A percentile compares a stretch with the other conserved stretches of the same genome.
These are phyloP conservation scores for Nidula niveotomentosa DNA, from an alignment of 1,284 basidiomycete genomes.

Conservation along the genomic window DNA sequence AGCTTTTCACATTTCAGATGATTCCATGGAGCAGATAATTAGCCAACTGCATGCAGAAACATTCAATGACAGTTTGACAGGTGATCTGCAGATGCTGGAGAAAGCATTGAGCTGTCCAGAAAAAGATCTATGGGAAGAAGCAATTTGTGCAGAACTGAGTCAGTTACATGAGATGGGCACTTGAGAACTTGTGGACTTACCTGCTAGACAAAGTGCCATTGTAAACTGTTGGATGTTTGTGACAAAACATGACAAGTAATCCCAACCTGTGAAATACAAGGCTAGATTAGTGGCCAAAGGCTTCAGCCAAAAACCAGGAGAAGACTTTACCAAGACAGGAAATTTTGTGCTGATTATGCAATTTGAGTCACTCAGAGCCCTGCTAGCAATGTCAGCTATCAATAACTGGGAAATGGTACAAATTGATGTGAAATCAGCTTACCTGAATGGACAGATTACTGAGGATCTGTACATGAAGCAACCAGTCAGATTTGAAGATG, in stretches of 20 bases:
- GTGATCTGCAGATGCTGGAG: too few relatives aligned
- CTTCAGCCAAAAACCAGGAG: not conserved
- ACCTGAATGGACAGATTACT: not conserved
- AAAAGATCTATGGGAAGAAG: too few relatives aligned
- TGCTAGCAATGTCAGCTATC: not conserved
- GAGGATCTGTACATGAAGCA: not conserved
- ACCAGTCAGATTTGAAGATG: too few relatives aligned
- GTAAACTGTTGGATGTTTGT: constrained; percentile 19
- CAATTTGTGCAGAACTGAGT: too few relatives aligned
- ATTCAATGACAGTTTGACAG: too few relatives aligned
- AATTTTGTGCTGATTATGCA: not conserved
- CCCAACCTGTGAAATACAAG: constrained; percentile 16
- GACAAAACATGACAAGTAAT: constrained; percentile 12
- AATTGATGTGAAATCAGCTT: not conserved
- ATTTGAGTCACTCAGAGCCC: not conserved
- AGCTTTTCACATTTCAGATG: too few relatives aligned
- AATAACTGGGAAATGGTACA: not conserved
- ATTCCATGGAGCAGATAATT: too few relatives aligned
- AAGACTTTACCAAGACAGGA: not conserved
- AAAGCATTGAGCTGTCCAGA: too few relatives aligned
- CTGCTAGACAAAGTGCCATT: constrained; percentile 11
- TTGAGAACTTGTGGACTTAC: too few relatives aligned
- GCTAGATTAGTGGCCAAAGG: constrained; percentile 15
- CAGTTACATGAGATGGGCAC: too few relatives aligned
- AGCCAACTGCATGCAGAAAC: too few relatives aligned